Evolutionary conservation across 129 eudicot genomes (phyloP).

Genomic region (Helianthus annuus): DNA sequence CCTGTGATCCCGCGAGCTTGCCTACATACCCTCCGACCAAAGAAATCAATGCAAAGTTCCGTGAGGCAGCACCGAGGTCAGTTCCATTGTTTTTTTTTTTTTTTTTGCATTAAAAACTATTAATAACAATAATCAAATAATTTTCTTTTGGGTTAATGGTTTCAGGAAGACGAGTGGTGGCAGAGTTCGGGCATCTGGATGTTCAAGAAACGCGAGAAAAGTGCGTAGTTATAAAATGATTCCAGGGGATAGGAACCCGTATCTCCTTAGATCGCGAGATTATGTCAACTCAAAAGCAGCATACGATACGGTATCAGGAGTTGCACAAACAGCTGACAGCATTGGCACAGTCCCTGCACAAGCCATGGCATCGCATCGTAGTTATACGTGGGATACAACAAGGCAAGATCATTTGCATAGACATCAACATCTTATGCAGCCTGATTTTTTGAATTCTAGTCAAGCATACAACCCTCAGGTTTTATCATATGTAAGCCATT

Average conservation of each 20-base stretch:
- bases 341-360: slow-evolving; percentile 41
- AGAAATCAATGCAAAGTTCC: slow-evolving; percentile 75
- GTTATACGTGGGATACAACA: slow-evolving; percentile 48
- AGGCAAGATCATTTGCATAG: slow-evolving; percentile 21
- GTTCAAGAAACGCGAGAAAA: slow-evolving; percentile 50
- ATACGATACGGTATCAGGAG: slow-evolving; percentile 32
- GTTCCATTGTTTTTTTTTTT: slow-evolving; percentile 3
- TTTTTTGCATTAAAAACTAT: background rate
- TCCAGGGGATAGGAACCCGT: slow-evolving; percentile 31
- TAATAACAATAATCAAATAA: background rate
- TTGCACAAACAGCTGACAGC: slow-evolving; percentile 50
- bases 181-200: slow-evolving; percentile 32
- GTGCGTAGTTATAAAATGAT: slow-evolving; percentile 27
- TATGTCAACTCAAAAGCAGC: slow-evolving; percentile 14
- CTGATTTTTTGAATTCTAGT: slow-evolving; percentile 39
- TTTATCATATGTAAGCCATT: slow-evolving; percentile 42
- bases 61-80: slow-evolving; percentile 68
- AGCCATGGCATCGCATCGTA: slow-evolving; percentile 40
- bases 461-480: slow-evolving; percentile 36
- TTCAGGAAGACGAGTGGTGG: slow-evolving; percentile 56
- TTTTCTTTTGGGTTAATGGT: slow-evolving; percentile 4
- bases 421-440: slow-evolving; percentile 17
- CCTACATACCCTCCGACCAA: slow-evolving; percentile 82
- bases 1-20: slow-evolving; percentile 76
- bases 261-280: slow-evolving; percentile 13